These are phyloP conservation scores for Botrytis squamosa DNA, from an alignment of 2,329 filamentous ascomycete species.

Conservation along the genomic window DNA sequence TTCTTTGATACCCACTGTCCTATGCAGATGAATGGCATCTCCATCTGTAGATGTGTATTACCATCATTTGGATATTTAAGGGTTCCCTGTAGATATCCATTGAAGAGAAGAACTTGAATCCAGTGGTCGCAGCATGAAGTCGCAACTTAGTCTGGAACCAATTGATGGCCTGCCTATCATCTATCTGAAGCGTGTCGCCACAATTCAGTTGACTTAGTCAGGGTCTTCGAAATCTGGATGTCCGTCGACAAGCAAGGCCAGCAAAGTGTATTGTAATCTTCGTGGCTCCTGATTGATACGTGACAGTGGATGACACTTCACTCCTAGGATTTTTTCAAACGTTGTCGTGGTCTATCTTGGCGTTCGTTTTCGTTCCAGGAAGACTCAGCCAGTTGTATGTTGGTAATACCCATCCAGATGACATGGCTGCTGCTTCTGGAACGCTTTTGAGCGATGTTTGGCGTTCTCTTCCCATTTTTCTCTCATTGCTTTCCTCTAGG, in stretches of 20 bases:
- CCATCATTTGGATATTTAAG: not conserved
- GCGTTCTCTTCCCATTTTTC: too few species aligned
- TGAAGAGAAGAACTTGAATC: not conserved
- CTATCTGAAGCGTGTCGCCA: not conserved
- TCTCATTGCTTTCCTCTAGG: too few species aligned
- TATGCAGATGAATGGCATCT: not conserved
- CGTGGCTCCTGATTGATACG: not conserved
- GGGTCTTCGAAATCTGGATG: not conserved
- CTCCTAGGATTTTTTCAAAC: fast-evolving
- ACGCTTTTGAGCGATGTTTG: not conserved
- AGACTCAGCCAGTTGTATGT: not conserved
- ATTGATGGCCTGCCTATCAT: not conserved
- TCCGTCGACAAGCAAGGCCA: not conserved
- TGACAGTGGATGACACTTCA: fast-evolving
- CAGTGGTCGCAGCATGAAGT: not conserved
- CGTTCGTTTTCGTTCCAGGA: too few species aligned
- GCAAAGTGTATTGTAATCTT: not conserved
- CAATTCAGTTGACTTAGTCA: not conserved
- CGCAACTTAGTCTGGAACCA: not conserved
- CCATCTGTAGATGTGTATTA: not conserved
- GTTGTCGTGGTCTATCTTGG: not conserved
- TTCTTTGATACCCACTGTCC: not conserved
- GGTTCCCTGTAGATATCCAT: too few species aligned
- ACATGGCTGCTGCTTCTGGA: not conserved
- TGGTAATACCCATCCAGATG: not conserved